Evolutionary conservation across 2,329 filamentous ascomycete genomes (phyloP).

Genomic region (Phaeosphaeria sp.): DNA sequence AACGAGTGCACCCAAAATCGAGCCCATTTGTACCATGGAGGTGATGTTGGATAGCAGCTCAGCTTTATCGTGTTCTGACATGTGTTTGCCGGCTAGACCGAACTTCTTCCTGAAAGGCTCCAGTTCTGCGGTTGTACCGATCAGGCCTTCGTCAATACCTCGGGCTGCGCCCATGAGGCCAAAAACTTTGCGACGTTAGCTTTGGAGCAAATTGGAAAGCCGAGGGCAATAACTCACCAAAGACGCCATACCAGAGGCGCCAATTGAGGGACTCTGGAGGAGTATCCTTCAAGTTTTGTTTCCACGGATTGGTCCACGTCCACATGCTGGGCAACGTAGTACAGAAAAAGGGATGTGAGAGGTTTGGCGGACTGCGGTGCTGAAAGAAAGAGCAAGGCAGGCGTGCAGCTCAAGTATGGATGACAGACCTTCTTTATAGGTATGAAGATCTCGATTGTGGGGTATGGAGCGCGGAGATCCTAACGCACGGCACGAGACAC

Average conservation of each 20-base stretch:
- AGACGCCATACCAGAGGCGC: slow-evolving; percentile 77
- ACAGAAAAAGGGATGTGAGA: neutral
- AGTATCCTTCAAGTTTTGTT: slow-evolving; percentile 64
- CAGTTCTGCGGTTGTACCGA: slow-evolving; percentile 66
- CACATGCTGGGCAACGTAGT: slow-evolving; percentile 32
- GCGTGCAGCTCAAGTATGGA: neutral
- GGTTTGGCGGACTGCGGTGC: neutral
- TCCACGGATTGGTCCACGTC: slow-evolving; percentile 36
- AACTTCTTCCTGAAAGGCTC: slow-evolving; percentile 45
- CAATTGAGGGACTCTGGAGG: slow-evolving; percentile 77
- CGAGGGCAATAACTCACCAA: slow-evolving; percentile 44
- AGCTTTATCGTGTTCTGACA: slow-evolving; percentile 38
- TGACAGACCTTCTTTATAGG: slow-evolving; percentile 2
- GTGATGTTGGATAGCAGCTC: slow-evolving; percentile 68
- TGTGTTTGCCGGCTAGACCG: slow-evolving; percentile 40
- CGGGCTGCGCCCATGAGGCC: slow-evolving; percentile 78
- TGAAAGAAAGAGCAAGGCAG: neutral
- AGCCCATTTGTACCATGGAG: slow-evolving; percentile 82
- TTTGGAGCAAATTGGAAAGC: neutral
- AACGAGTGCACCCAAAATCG: slow-evolving; percentile 72
- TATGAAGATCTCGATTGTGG: slow-evolving; percentile 2
- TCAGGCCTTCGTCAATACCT: slow-evolving; percentile 81
- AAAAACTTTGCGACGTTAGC: slow-evolving; percentile 54
- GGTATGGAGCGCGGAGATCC: slow-evolving; percentile 11
- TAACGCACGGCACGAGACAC: neutral